A percentile compares a stretch with the other conserved stretches of the same genome.
Evolutionary conservation across 495 filamentous ascomycete genomes (phyloP).

Genomic region (Podospora tetraspora): DNA sequence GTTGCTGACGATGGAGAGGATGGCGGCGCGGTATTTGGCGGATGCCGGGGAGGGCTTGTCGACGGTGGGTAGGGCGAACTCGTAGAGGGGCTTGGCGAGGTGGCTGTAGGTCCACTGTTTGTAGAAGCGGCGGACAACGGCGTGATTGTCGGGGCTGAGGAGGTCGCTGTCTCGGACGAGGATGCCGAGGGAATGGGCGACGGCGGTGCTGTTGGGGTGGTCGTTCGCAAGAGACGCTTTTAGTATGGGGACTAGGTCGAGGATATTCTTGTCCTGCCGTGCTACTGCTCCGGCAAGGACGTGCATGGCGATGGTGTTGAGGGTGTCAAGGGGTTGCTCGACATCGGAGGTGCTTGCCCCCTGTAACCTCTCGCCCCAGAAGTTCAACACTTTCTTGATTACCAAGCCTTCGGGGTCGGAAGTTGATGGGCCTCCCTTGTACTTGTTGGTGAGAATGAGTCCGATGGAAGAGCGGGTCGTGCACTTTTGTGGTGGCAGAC

Average conservation of each 20-base stretch:
- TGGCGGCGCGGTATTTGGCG: slow-evolving; percentile 25
- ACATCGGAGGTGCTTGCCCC: slow-evolving; percentile 8
- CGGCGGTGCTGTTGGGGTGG: slow-evolving; percentile 19
- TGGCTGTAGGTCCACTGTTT: slow-evolving; percentile 33
- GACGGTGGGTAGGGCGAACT: slow-evolving; percentile 20
- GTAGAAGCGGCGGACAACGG: slow-evolving; percentile 28
- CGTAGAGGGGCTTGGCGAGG: slow-evolving; percentile 27
- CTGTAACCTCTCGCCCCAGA: slow-evolving; percentile 23
- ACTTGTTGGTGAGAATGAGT: slow-evolving; percentile 33
- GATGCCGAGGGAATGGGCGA: slow-evolving; percentile 28
- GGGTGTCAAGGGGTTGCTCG: slow-evolving; percentile 17
- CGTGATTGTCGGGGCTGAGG: slow-evolving; percentile 28
- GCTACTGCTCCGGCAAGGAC: slow-evolving; percentile 27
- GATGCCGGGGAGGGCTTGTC: slow-evolving; percentile 14
- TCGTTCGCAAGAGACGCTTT: slow-evolving; percentile 18
- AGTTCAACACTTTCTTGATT: slow-evolving; percentile 19
- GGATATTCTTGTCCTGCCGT: slow-evolving; percentile 26
- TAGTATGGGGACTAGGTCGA: slow-evolving; percentile 18
- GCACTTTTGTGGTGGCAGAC: slow-evolving; percentile 8
- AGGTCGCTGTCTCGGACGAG: slow-evolving; percentile 23
- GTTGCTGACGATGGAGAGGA: slow-evolving; percentile 37
- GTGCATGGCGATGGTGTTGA: slow-evolving; percentile 24
- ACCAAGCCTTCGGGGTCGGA: slow-evolving; percentile 25
- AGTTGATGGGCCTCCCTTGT: slow-evolving; percentile 27
- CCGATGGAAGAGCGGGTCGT: slow-evolving; percentile 29